Evolutionary conservation across 495 filamentous ascomycete species (phyloP).

Genomic region (Daldinia decipiens): DNA sequence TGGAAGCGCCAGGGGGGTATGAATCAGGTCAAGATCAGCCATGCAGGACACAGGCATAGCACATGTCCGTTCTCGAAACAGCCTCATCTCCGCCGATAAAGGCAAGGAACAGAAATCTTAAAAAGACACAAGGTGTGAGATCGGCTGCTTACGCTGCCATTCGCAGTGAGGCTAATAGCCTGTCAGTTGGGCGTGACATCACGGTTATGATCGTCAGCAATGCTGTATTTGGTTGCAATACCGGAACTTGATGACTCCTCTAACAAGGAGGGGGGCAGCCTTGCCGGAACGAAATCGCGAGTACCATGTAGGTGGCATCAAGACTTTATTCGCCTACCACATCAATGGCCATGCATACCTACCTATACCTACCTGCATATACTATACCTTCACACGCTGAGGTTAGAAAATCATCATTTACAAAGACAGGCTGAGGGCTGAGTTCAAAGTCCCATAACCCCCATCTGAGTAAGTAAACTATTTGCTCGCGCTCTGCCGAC

Average conservation of each 20-base stretch:
- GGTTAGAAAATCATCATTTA: slow-evolving; percentile 19
- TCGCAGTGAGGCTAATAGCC: slow-evolving; percentile 30
- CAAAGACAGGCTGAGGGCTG: slow-evolving; percentile 25
- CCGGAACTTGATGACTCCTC: slow-evolving; percentile 34
- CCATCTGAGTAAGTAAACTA: slow-evolving; percentile 12
- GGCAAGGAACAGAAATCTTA: slow-evolving; percentile 33
- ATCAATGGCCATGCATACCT: slow-evolving; percentile 5
- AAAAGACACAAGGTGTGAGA: slow-evolving; percentile 32
- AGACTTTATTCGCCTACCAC: slow-evolving; percentile 18
- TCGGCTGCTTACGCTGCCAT: slow-evolving; percentile 41
- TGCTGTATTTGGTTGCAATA: slow-evolving; percentile 36
- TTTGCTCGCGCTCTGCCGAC: neutral
- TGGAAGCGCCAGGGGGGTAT: slow-evolving; percentile 19
- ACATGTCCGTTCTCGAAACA: slow-evolving; percentile 37
- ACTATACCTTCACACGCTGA: slow-evolving; percentile 15
- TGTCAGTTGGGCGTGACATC: slow-evolving; percentile 37
- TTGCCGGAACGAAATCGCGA: slow-evolving; percentile 28
- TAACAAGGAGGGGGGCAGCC: slow-evolving; percentile 23
- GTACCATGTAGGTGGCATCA: slow-evolving; percentile 26
- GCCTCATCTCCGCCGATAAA: slow-evolving; percentile 33
- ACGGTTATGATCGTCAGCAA: slow-evolving; percentile 34
- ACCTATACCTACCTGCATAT: slow-evolving; percentile 1
- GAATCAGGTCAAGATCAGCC: slow-evolving; percentile 38
- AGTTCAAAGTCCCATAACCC: slow-evolving; percentile 17
- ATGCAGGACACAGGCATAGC: slow-evolving; percentile 35